Evolutionary conservation across 2,329 filamentous ascomycete species (phyloP).

Genomic region (Meredithiella fracta): DNA sequence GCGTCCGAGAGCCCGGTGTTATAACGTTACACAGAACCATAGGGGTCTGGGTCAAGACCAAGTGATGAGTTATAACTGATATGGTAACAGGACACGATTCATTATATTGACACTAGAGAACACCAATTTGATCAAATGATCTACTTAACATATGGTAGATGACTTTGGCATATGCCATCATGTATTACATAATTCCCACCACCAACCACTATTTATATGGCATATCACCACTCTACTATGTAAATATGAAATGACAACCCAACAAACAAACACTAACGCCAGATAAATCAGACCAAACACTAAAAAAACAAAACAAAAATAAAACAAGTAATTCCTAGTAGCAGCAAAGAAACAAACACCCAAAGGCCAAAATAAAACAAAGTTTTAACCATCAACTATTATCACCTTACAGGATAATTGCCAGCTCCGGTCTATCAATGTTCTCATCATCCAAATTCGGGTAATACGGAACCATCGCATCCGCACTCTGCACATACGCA

Average conservation of each 20-base stretch:
- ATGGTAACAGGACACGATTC: no score
- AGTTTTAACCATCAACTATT: neutral
- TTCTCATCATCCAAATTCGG: conserved; percentile 70
- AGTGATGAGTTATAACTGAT: neutral
- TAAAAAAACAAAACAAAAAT: neutral
- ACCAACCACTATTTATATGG: neutral
- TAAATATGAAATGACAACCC: neutral
- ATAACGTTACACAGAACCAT: neutral
- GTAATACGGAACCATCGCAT: conserved; percentile 94
- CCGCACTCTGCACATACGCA: conserved; percentile 82
- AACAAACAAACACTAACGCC: neutral
- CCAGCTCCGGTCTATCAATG: conserved; percentile 62
- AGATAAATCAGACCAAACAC: neutral
- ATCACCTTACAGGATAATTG: conserved; percentile 52
- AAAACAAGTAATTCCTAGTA: neutral
- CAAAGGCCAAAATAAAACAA: conserved; percentile 2
- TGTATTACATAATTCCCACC: neutral
- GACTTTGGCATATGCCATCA: neutral
- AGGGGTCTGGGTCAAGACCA: neutral
- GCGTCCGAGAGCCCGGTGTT: neutral
- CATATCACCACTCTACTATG: neutral
- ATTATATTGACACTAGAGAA: no score
- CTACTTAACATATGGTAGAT: no score
- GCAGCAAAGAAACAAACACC: neutral
- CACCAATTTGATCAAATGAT: no score